Percentiles rank a stretch among this genome's conserved stretches.
Conservation (phyloP, 75 land plant species). For the Ceratopteris richardii region DNA sequence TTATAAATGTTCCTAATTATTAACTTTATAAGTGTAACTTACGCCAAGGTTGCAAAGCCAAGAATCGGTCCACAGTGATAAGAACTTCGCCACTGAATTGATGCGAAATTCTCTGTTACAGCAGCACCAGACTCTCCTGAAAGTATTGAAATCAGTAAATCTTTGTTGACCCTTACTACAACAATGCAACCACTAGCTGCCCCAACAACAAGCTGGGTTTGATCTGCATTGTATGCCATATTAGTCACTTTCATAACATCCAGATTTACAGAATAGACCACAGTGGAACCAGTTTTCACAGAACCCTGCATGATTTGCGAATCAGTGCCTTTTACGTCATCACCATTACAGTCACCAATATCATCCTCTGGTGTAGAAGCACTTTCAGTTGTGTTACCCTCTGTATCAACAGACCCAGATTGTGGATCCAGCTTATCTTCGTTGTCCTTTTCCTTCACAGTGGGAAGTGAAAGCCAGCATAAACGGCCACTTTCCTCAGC, state of each 20-base stretch:
- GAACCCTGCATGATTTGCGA: neutral
- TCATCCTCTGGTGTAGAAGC: neutral
- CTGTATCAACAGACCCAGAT: neutral
- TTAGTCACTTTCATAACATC: constrained; percentile 6
- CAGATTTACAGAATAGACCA: constrained; percentile 4
- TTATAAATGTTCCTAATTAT: too few relatives aligned
- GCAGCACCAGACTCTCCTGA: neutral
- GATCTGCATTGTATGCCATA: constrained; percentile 9
- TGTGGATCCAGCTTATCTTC: neutral
- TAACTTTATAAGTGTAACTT: too few relatives aligned
- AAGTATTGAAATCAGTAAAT: neutral
- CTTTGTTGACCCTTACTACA: constrained; percentile 4
- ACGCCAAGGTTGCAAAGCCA: constrained; percentile 16
- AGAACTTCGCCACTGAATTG: constrained; percentile 13
- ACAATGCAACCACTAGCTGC: constrained; percentile 18
- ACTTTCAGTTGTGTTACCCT: neutral
- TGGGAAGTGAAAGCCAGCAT: constrained; percentile 15
- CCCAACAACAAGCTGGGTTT: constrained; percentile 13
- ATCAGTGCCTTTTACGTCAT: too few relatives aligned
- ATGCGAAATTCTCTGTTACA: constrained; percentile 7
- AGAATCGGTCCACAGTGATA: constrained; percentile 16
- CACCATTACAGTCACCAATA: neutral
- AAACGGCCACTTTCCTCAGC: constrained; percentile 12
- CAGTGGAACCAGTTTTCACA: neutral
- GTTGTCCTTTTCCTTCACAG: neutral